phyloP scores from a whole-genome alignment of 805 yeast species.

The Saccharomyces mikatae region DNA sequence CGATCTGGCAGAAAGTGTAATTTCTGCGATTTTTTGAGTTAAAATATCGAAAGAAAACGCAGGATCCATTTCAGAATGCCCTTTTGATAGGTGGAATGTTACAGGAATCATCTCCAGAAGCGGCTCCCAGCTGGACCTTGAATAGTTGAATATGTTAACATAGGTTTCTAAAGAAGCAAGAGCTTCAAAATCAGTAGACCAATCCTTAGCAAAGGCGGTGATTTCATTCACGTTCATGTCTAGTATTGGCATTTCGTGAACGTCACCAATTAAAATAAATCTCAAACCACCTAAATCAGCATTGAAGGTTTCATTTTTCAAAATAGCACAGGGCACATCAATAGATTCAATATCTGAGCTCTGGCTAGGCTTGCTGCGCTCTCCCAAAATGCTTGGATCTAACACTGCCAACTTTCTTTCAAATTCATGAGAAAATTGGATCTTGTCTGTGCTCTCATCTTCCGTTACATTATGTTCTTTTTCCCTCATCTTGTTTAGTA shows the following conservation, averaged over 20 bases:
- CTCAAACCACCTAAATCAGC: constrained; percentile 70
- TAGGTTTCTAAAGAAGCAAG: constrained; percentile 55
- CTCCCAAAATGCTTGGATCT: constrained; percentile 53
- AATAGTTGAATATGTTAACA: constrained; percentile 75
- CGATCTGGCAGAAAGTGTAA: constrained; percentile 74
- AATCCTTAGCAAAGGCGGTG: constrained; percentile 58
- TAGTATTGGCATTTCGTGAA: constrained; percentile 80
- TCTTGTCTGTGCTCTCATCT: constrained; percentile 21
- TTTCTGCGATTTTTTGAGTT: constrained; percentile 70
- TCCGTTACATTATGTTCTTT: constrained; percentile 8
- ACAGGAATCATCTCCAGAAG: constrained; percentile 82
- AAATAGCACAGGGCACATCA: constrained; percentile 33
- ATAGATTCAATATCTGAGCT: constrained; percentile 27
- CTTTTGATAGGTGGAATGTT: constrained; percentile 56
- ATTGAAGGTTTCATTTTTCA: constrained; percentile 60
- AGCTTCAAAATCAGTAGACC: constrained; percentile 80
- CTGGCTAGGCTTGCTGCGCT: constrained; percentile 40
- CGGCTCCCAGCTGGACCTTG: constrained; percentile 94
- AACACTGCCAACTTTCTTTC: constrained; percentile 36
- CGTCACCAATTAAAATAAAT: constrained; percentile 78
- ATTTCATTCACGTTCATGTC: constrained; percentile 72
- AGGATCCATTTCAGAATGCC: constrained; percentile 35
- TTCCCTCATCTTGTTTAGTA: constrained; percentile 27
- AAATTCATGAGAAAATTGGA: constrained; percentile 52
- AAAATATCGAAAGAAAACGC: constrained; percentile 56